A percentile compares a stretch with the other conserved stretches of the same genome.
Evolutionary conservation across 1,284 basidiomycete species (phyloP).

Genomic region (Ceratobasidium sp.): DNA sequence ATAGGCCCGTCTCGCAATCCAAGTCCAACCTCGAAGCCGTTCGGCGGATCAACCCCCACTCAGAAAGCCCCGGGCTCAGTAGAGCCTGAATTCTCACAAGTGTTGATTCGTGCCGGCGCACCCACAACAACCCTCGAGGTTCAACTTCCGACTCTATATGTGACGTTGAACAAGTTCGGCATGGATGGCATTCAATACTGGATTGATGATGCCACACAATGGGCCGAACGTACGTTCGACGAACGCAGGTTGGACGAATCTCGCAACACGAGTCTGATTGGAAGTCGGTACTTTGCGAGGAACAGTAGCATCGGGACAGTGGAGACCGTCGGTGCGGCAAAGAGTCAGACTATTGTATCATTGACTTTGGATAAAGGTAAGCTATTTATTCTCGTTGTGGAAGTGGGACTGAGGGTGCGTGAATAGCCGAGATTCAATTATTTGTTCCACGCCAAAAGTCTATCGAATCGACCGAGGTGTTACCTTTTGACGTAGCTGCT

Average conservation of each 20-base stretch:
- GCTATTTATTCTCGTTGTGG: constrained; percentile 38
- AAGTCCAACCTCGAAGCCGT: constrained; percentile 3
- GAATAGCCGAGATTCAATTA: constrained; percentile 55
- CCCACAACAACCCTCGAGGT: constrained; percentile 54
- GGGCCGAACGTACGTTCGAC: constrained; percentile 56
- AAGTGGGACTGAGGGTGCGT: constrained; percentile 17
- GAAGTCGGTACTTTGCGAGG: constrained; percentile 79
- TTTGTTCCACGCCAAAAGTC: constrained; percentile 52
- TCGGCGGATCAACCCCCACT: constrained; percentile 24
- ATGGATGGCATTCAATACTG: constrained; percentile 84
- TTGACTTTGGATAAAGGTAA: constrained; percentile 64
- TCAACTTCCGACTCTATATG: constrained; percentile 69
- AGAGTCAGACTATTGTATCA: constrained; percentile 44
- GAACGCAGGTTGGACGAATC: constrained; percentile 46
- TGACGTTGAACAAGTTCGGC: constrained; percentile 65
- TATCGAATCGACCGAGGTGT: constrained; percentile 40
- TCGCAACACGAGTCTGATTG: constrained; percentile 71
- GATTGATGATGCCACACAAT: constrained; percentile 81
- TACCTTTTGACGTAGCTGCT: constrained; percentile 64
- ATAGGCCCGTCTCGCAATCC: constrained; percentile 38
- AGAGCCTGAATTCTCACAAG: constrained; percentile 25
- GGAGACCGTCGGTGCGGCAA: constrained; percentile 57
- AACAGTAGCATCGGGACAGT: constrained; percentile 46
- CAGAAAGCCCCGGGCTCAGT: constrained; percentile 29
- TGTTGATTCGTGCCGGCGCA: constrained; percentile 41